Evolutionary conservation across 192 early-diverging fungal genomes (phyloP).

Genomic region (Coemansia sp.): DNA sequence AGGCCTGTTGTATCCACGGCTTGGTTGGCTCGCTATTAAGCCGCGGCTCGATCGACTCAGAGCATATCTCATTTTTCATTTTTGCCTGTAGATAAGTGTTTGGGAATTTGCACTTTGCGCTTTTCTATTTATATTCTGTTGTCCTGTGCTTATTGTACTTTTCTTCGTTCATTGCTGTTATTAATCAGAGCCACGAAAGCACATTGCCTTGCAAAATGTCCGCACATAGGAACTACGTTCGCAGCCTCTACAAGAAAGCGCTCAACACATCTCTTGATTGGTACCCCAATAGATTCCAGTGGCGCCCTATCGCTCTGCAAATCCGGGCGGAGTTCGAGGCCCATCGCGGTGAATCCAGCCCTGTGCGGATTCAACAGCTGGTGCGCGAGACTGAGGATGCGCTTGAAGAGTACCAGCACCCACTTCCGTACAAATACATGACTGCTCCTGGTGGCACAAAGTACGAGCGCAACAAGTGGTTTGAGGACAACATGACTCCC

Average conservation of each 20-base stretch:
- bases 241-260: constrained; percentile 80
- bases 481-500: constrained; percentile 53
- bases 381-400: constrained; percentile 71
- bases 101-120: background rate
- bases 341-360: constrained; percentile 71
- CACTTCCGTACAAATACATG: constrained; percentile 75
- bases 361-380: constrained; percentile 68
- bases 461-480: constrained; percentile 57
- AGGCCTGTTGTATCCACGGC: no score
- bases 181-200: background rate
- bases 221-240: constrained; percentile 72
- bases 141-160: background rate
- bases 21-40: background rate
- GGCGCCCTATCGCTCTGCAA: constrained; percentile 78
- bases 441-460: constrained; percentile 55
- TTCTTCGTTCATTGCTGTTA: background rate
- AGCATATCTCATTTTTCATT: background rate
- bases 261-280: constrained; percentile 83
- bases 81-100: background rate
- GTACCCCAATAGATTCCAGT: constrained; percentile 79
- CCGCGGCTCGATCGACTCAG: background rate
- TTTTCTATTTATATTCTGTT: background rate
- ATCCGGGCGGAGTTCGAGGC: constrained; percentile 84
- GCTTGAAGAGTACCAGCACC: constrained; percentile 73
- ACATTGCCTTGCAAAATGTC: constrained; percentile 25